Evolutionary conservation across 1,139 yeast genomes (phyloP), one percentile per base, ranked within the genome.

Genomic region (Candida sp.): DNA sequence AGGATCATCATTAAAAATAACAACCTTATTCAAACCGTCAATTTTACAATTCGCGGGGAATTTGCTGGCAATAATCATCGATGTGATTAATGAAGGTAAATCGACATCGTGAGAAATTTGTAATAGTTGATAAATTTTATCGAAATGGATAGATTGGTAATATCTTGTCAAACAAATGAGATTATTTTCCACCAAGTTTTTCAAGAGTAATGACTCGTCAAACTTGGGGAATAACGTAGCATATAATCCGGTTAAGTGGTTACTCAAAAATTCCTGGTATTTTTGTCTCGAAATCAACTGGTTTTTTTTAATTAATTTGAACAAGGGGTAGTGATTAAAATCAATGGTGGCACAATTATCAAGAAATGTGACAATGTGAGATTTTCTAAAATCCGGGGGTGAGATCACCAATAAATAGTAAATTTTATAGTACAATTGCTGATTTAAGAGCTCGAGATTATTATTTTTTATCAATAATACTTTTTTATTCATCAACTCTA

Each of bases 401-500:
- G 68, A 58, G 3, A 70, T 46, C n/a, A 68, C 45, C 36, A 62
- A 52, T 33, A 60, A 58, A 25, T 68, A 65, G 37, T 68, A 49
- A 15, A 67, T 57, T 48, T 70, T 70, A 32, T 46, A 46, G 33
- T 56, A 58, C 19, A 58, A 49, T 40, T 22, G 9, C 12, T 4
- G 5, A 33, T 15, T 39, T 43, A 40, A 33, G 41, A 22, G 43
- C 39, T 35, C 38, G 19, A n/a, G 40, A 46, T 22, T 41, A 33
- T 11, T 35, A 39, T 2, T n/a, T 39, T 35, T 62, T 2, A 61
- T 45, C 21, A 63, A 48, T n/a, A 64, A 52, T 38, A 70, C 51
- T 49, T 72, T 72, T 49, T 70, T 70, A 47, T 69, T 68, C 22
- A 70, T 59, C 47, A 71, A 57, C 33, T 70, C 76, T 36, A 68